Conservation (phyloP, 352 stramenopile species). For the Pythium dissotocum region DNA sequence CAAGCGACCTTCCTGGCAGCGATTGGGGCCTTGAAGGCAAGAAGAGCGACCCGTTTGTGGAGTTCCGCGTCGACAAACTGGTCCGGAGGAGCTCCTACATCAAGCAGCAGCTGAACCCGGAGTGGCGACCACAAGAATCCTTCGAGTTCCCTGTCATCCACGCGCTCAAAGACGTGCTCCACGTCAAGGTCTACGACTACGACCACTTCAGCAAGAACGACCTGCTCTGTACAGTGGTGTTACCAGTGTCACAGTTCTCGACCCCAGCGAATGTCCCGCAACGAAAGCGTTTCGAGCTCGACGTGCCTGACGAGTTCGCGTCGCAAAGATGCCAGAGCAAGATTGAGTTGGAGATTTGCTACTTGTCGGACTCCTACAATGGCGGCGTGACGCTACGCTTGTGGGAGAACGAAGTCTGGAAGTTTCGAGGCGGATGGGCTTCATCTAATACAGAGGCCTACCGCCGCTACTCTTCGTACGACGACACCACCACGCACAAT, state of each 20-base stretch:
- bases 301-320: conserved; percentile 42
- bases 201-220: conserved; percentile 64
- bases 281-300: conserved; percentile 49
- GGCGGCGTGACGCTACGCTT: conserved; percentile 42
- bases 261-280: conserved; percentile 42
- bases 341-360: conserved; percentile 58
- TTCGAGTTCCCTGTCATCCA: conserved; percentile 65
- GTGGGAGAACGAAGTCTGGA: conserved; percentile 74
- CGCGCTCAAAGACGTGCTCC: conserved; percentile 42
- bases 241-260: conserved; percentile 52
- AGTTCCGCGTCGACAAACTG: conserved; percentile 47
- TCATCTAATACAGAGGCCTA: conserved; percentile 44
- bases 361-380: conserved; percentile 35
- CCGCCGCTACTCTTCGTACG: conserved; percentile 53
- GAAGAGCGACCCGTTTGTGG: conserved; percentile 79
- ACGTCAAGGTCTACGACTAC: conserved; percentile 64
- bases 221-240: conserved; percentile 49
- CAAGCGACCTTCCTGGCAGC: conserved; percentile 55
- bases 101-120: conserved; percentile 63
- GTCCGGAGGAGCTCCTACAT: conserved; percentile 59
- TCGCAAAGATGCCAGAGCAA: conserved; percentile 47
- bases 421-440: conserved; percentile 45
- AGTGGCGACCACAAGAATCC: conserved; percentile 56
- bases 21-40: conserved; percentile 57
- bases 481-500: conserved; percentile 44